Evolutionary conservation across 352 stramenopile genomes (phyloP).

Genomic region (Globisporangium abappressorium): DNA sequence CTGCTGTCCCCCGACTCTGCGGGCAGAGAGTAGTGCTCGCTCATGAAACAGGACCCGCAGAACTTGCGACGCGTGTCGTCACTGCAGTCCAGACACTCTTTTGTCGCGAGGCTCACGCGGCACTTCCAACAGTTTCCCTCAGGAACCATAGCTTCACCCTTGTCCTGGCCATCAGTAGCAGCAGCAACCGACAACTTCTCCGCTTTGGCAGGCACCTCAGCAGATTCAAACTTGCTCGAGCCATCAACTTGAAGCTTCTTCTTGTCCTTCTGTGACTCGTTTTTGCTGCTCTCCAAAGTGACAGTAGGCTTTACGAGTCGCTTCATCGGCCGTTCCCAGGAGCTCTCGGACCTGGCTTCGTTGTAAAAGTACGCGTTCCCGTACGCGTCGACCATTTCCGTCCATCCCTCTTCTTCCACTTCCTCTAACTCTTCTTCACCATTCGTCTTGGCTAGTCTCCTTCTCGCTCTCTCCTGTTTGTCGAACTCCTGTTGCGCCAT

Average conservation of each 20-base stretch:
- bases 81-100: conserved; percentile 56
- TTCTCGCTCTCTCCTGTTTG: conserved; percentile 16
- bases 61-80: conserved; percentile 26
- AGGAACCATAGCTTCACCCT: neutral
- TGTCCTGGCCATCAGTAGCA: neutral
- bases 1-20: conserved; percentile 15
- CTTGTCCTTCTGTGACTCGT: neutral
- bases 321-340: conserved; percentile 34
- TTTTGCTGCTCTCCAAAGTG: neutral
- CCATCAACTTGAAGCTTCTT: neutral
- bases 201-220: neutral
- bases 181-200: conserved; percentile 6
- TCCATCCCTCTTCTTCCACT: conserved; percentile 24
- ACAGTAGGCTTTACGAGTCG: neutral
- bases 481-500: conserved; percentile 30
- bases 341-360: conserved; percentile 37
- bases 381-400: conserved; percentile 34
- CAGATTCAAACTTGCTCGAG: neutral
- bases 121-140: conserved; percentile 45
- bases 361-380: conserved; percentile 75
- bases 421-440: neutral
- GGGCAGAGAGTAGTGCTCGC: conserved; percentile 31
- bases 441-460: neutral
- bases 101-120: conserved; percentile 28
- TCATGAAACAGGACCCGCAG: conserved; percentile 53